These are phyloP conservation scores for Candida sp. DNA, from an alignment of 1,139 yeast genomes.

Conservation along the genomic window DNA sequence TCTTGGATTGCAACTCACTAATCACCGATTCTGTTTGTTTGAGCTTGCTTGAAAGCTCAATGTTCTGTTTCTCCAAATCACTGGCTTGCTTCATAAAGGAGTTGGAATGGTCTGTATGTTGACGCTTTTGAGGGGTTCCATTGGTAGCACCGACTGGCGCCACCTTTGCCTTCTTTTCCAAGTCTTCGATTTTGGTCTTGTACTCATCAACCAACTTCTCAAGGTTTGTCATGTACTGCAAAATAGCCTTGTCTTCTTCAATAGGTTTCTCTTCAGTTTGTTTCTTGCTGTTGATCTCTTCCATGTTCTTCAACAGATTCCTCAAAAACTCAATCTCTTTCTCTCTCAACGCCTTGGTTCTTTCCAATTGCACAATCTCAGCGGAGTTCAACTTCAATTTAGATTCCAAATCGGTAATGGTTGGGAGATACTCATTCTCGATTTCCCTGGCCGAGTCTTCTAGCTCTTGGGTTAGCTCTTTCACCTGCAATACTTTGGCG, in stretches of 20 bases:
- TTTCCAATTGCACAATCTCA: slow-evolving; percentile 47
- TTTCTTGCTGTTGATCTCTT: slow-evolving; percentile 25
- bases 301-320: slow-evolving; percentile 40
- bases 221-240: slow-evolving; percentile 46
- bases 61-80: slow-evolving; percentile 46
- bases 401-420: slow-evolving; percentile 18
- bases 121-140: not conserved
- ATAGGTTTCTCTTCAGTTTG: slow-evolving; percentile 18
- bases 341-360: slow-evolving; percentile 56
- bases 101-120: not conserved
- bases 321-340: slow-evolving; percentile 67
- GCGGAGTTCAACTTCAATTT: slow-evolving; percentile 24
- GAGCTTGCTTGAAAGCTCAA: slow-evolving; percentile 40
- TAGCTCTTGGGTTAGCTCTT: slow-evolving; percentile 26
- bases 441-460: slow-evolving; percentile 13
- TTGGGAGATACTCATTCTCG: slow-evolving; percentile 20
- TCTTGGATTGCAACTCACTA: slow-evolving; percentile 33
- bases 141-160: not conserved
- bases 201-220: slow-evolving; percentile 61
- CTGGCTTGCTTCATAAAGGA: slow-evolving; percentile 27
- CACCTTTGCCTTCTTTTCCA: slow-evolving; percentile 32
- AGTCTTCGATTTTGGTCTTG: slow-evolving; percentile 52
- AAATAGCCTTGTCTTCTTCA: slow-evolving; percentile 25
- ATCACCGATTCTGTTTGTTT: slow-evolving; percentile 34
- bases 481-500: slow-evolving; percentile 13